phyloP scores from a whole-genome alignment of 2,329 filamentous ascomycete genomes.

The Lecanosticta acicola region DNA sequence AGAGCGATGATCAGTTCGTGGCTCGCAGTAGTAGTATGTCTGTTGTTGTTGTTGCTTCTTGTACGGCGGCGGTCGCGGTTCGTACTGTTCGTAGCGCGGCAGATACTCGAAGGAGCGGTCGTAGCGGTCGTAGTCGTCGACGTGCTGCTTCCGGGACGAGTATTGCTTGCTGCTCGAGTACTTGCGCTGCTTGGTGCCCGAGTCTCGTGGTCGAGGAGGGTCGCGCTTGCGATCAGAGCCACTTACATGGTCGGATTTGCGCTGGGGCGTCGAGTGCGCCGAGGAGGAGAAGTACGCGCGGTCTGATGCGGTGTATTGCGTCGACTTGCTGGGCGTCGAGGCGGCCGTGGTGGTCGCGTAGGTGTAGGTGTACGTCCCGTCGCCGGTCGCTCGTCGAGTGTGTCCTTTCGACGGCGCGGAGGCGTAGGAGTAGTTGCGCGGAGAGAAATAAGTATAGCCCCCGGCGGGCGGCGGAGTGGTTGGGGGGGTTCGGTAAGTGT shows the following conservation, averaged over 20 bases:
- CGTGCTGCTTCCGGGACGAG: conserved; percentile 47
- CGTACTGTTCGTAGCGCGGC: conserved; percentile 37
- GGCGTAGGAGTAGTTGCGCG: conserved; percentile 46
- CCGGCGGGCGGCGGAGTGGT: conserved; percentile 44
- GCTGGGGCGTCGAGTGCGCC: conserved; percentile 46
- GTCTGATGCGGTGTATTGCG: conserved; percentile 21
- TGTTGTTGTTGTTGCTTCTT: conserved; percentile 41
- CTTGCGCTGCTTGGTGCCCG: conserved; percentile 24
- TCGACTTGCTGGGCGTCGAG: conserved; percentile 15
- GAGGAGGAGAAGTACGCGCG: conserved; percentile 36
- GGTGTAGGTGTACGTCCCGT: conserved; percentile 43
- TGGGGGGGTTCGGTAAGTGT: conserved; percentile 46
- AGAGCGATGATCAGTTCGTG: conserved; percentile 48
- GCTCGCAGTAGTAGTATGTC: conserved; percentile 42
- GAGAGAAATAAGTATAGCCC: conserved; percentile 47
- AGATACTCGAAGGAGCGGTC: conserved; percentile 44
- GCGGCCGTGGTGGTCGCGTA: conserved; percentile 28
- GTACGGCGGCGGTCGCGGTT: conserved; percentile 45
- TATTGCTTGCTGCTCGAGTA: conserved; percentile 41
- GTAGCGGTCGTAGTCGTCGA: conserved; percentile 47
- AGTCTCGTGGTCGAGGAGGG: conserved; percentile 46
- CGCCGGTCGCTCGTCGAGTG: conserved; percentile 52
- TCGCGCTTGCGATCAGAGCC: conserved; percentile 44
- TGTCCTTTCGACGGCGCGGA: conserved; percentile 48
- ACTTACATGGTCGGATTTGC: conserved; percentile 62